Evolutionary conservation across 352 stramenopile species (phyloP), one percentile per base, ranked within the genome.

Genomic region (Thalassiosira oceanica): DNA sequence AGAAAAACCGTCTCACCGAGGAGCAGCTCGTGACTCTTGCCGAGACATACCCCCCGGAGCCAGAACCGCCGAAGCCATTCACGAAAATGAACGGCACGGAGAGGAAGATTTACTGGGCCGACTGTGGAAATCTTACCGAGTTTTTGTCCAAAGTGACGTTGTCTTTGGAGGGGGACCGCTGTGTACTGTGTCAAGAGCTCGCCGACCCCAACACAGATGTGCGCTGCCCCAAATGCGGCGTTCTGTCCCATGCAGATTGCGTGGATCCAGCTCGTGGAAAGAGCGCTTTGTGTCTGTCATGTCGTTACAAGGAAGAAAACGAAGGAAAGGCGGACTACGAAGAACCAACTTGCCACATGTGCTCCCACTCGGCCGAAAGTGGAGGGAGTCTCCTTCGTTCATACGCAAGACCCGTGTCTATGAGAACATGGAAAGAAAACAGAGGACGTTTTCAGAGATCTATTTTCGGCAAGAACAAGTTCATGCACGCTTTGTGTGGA

Each of bases 21-120:
- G 79, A 88, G 28, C 36, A 85, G 56, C 54, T 91, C n/a, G 69
- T 80, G 37, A 23, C 63, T 13, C 46, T 79, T 13, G 78, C 84
- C 3, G 79, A 89, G 51, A 65, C 73, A 28, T 87, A 88, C 29
- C 84, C 84, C 33, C 62, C 73, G 2, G 83, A 90, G 61, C 75
- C 84, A 6, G 61, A 68, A 33, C 83, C 82, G 13, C 64, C 51
- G 0, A 86, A 84, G 41, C 44, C 61, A 36, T 91, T 89, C 54
- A 80, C 73, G 29, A 88, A 81, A 26, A 63, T 84, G 60, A 83
- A 36, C 44, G 68, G 56, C 5, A 61, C 69, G 36, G 78, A 91
- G 57, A 67, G 81, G 28, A 62, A 54, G 36, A 42, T 70, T 13
- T 79, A 75, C 33, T 74, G 78, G 37, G 36, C 26, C 18, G 61